Conservation (phyloP, 2,329 filamentous ascomycete species). For the Fusarium citri region DNA sequence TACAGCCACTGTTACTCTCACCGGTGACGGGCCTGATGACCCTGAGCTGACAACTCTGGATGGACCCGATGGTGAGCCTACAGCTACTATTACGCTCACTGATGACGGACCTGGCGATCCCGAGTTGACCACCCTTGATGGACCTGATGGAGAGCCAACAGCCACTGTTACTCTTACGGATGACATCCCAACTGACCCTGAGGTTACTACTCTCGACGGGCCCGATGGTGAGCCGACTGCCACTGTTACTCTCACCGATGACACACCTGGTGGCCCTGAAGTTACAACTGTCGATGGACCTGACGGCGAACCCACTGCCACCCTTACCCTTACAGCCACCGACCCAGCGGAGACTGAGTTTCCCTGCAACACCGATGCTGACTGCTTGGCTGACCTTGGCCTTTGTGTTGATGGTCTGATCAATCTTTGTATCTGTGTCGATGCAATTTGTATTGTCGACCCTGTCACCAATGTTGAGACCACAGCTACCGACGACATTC, state of each 20-base stretch:
- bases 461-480: background rate
- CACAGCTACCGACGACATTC: background rate
- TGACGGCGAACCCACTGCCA: background rate
- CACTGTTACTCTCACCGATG: background rate
- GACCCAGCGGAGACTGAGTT: background rate
- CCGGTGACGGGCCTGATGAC: background rate
- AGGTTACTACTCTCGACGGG: too few relatives aligned
- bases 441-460: slow-evolving; percentile 1
- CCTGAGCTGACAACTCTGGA: background rate
- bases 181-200: background rate
- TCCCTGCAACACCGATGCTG: background rate
- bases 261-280: background rate
- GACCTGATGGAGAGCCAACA: background rate
- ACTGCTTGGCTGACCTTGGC: slow-evolving; percentile 1
- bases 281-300: background rate
- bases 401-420: slow-evolving; percentile 5
- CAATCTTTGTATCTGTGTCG: slow-evolving; percentile 8
- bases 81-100: background rate
- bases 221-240: background rate
- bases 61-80: background rate
- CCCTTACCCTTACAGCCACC: background rate
- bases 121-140: background rate
- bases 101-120: background rate
- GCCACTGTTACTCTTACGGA: background rate
- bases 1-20: background rate